Base-by-base conservation (phyloP, 768 basidiomycete genomes). In the Astraeus odoratus region DNA sequence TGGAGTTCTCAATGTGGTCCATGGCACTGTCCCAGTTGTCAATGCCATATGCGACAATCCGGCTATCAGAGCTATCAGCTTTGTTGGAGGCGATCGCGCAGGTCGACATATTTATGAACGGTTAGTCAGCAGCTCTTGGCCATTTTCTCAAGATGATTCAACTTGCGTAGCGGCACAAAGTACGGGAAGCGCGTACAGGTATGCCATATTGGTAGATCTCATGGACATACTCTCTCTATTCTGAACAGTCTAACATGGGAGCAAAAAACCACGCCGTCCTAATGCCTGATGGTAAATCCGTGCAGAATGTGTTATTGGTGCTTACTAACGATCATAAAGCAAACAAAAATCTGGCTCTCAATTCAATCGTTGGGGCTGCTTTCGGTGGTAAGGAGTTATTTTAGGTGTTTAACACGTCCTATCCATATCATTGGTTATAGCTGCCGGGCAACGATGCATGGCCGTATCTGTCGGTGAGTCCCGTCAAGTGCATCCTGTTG, bases 381-480 rank as follows among this genome's bases (percentile, higher is more conserved):
- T 97, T 96, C 53, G 94, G 94, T 44, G 83, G 83, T 85, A 57
- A 54, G n/a, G n/a, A n/a, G 71, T 39, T 19, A 30, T 42, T 37
- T 40, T 45, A 24, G 51, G 31, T 64, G 58, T 27, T 53, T 44
- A 6, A 51, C 58, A 6, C 12, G 30, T 24, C 25, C 33, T 26
- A 9, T 47, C 16, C 39, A 42, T 30, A 24, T 44, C 34, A n/a
- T 55, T 59, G 16, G 50, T 51, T 29, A 51, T 58, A 78, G 95
- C 95, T 52, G 95, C 95, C 24, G 95, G 95, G 10, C 95, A 98
- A 63, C 78, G 96, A 46, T 98, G 94, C 68, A 97, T 96, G 94
- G 94, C 92, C 10, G 69, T 95, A 34, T 95, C 92, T 10, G 91
- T 94, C 25, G 86, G 90, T 86, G 51, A 57, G 81, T 52, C 20